Evolutionary conservation across 306 rosid species (phyloP), one percentile per base, ranked within the genome.

Genomic region (Acmispon strigosus): DNA sequence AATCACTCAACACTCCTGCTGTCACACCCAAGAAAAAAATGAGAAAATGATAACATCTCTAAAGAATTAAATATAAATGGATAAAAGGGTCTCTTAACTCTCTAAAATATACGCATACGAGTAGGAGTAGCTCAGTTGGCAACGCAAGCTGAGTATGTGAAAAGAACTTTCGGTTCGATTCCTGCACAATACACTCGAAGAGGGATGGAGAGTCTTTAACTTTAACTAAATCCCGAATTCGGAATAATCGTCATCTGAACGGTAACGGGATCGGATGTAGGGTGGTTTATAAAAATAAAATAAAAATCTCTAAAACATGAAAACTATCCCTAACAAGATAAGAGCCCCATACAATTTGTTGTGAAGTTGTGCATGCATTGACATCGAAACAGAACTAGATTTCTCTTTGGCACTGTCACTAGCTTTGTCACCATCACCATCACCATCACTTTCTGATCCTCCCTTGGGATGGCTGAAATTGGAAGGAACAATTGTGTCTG

Each of bases 401-500:
- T 82, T 57, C 1, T 79, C 56, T 0, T 44, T 71, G 1, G 43
- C 55, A 1, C 56, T 68, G 12, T 50, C 74, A 24, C 71, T 41
- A 10, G 55, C 11, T 22, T 62, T 74, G 8, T 62, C 78, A 69
- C 59, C 76, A 37, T 53, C 32, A 22, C 32, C n/a, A n/a, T 27
- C 4, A 3, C 3, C 24, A 22, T 22, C 76, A 63, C 2, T 22
- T 22, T 36, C 68, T 1, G 17, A 75, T 45, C 69, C 84, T 41
- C 56, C 74, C 4, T 64, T 65, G 5, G 99, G 99, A 56, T 94
- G 10, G 59, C 72, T 85, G 57, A 90, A 94, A 79, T 84, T 91
- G n/a, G 99, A 53, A 47, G 97, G 99, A 27, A 94, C 84, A 43
- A 76, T 76, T 0, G 99, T 87, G 3, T 94, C 99, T 0, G 99